These are phyloP conservation scores for Cladosporium sp. DNA, from an alignment of 2,329 filamentous ascomycete genomes.

Conservation along the genomic window DNA sequence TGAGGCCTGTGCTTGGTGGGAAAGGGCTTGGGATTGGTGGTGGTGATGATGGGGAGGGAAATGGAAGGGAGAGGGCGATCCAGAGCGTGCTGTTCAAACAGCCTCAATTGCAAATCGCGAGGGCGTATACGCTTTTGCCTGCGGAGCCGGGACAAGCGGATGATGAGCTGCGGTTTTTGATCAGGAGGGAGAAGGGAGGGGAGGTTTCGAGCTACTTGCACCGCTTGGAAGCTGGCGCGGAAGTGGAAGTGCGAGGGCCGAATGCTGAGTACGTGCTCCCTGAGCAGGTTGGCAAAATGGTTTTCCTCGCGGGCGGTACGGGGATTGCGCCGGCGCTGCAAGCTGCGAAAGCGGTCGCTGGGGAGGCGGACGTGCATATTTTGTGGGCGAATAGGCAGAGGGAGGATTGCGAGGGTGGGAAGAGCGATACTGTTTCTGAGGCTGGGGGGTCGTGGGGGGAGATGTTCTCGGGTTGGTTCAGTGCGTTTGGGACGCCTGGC, in stretches of 20 bases:
- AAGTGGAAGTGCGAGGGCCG: slow-evolving; percentile 77
- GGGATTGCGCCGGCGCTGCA: slow-evolving; percentile 90
- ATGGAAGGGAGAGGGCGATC: slow-evolving; percentile 59
- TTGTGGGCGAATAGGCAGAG: slow-evolving; percentile 76
- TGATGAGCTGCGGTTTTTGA: slow-evolving; percentile 66
- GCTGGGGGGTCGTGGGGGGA: slow-evolving; percentile 7
- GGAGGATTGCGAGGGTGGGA: slow-evolving; percentile 65
- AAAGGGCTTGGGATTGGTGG: slow-evolving; percentile 20
- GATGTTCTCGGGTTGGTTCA: slow-evolving; percentile 13
- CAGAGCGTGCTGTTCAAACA: slow-evolving; percentile 95
- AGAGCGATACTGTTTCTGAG: slow-evolving; percentile 48
- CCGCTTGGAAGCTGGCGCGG: slow-evolving; percentile 58
- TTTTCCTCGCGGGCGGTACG: slow-evolving; percentile 90
- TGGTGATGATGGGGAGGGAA: too few relatives aligned
- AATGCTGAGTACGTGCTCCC: slow-evolving; percentile 65
- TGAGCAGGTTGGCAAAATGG: slow-evolving; percentile 56
- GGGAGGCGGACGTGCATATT: slow-evolving; percentile 59
- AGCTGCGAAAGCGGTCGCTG: slow-evolving; percentile 62
- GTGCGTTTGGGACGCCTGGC: slow-evolving; percentile 12
- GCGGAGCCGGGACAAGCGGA: slow-evolving; percentile 40
- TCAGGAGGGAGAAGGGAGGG: slow-evolving; percentile 74
- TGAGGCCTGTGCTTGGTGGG: slow-evolving; percentile 45
- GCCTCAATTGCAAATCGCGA: slow-evolving; percentile 86
- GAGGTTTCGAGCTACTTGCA: slow-evolving; percentile 85
- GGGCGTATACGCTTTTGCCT: slow-evolving; percentile 88